phyloP scores from a whole-genome alignment of 2,329 filamentous ascomycete genomes.

The Beauveria brongniartii region DNA sequence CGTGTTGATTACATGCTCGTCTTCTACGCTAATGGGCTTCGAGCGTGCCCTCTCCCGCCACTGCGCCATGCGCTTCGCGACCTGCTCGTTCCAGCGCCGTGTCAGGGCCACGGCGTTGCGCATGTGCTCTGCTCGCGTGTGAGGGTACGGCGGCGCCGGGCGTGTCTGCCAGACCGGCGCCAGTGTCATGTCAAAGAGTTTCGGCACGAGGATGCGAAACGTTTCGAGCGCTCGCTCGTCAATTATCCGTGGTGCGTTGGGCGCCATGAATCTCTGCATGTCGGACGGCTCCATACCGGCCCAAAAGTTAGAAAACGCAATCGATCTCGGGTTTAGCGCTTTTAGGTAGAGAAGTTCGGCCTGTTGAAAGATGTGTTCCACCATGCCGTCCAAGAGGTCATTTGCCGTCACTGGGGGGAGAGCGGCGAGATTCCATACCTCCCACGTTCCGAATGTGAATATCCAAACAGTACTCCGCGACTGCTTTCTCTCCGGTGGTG shows the following conservation, averaged over 20 bases:
- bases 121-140: constrained; percentile 42
- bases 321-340: constrained; percentile 31
- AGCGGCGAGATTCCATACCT: constrained; percentile 43
- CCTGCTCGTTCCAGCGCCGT: constrained; percentile 38
- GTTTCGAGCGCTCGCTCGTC: constrained; percentile 26
- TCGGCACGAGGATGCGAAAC: constrained; percentile 45
- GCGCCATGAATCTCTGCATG: constrained; percentile 20
- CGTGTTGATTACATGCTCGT: constrained; percentile 15
- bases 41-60: constrained; percentile 37
- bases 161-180: constrained; percentile 45
- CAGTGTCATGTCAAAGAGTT: constrained; percentile 45
- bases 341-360: constrained; percentile 39
- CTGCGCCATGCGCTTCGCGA: constrained; percentile 31
- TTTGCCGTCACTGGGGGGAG: constrained; percentile 33
- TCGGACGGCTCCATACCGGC: constrained; percentile 21
- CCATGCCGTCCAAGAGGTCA: constrained; percentile 27
- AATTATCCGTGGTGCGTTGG: constrained; percentile 17
- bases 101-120: constrained; percentile 46
- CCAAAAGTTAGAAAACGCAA: constrained; percentile 39
- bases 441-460: constrained; percentile 47
- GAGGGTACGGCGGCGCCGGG: constrained; percentile 33
- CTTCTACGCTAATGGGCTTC: constrained; percentile 30
- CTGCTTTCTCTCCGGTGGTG: constrained; percentile 22
- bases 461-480: constrained; percentile 45
- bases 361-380: constrained; percentile 34